Conservation (phyloP, 1,139 yeast genomes). For the Yamadazyma jaroonii region DNA sequence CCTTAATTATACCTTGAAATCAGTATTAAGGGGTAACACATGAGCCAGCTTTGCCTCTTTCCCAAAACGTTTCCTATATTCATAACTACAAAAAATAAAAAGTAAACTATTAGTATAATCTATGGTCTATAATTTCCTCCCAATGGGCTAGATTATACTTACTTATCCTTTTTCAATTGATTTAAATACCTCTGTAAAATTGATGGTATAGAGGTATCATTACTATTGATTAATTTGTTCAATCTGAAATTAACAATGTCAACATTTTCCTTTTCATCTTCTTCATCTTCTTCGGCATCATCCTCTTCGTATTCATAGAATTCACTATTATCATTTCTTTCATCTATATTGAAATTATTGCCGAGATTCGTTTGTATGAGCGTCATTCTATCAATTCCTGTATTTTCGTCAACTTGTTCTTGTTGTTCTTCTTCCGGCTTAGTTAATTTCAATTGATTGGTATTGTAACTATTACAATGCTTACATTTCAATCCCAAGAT, state of each 20-base stretch:
- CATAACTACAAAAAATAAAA: no score
- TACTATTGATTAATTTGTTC: slow-evolving; percentile 21
- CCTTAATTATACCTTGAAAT: no score
- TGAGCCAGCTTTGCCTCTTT: no score
- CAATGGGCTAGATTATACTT: no score
- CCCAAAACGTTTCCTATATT: no score
- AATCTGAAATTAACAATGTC: slow-evolving; percentile 14
- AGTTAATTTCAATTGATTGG: slow-evolving; percentile 65
- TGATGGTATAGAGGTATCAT: slow-evolving; percentile 2
- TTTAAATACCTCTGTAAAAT: slow-evolving; percentile 42
- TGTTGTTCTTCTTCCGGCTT: slow-evolving; percentile 51
- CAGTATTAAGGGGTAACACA: no score
- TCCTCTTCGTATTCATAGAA: slow-evolving; percentile 17
- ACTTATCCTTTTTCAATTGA: slow-evolving; percentile 3
- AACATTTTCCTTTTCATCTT: slow-evolving; percentile 16
- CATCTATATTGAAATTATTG: slow-evolving; percentile 39
- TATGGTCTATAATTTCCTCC: no score
- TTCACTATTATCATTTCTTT: slow-evolving; percentile 17
- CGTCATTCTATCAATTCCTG: slow-evolving; percentile 8
- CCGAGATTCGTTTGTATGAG: slow-evolving; percentile 32
- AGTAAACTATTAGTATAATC: no score
- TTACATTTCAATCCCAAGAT: slow-evolving; percentile 84
- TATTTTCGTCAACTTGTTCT: slow-evolving; percentile 8
- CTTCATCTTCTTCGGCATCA: slow-evolving; percentile 18
- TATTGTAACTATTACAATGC: slow-evolving; percentile 83